Evolutionary conservation across 2,329 filamentous ascomycete genomes (phyloP).

Genomic region (Fusarium algeriense): DNA sequence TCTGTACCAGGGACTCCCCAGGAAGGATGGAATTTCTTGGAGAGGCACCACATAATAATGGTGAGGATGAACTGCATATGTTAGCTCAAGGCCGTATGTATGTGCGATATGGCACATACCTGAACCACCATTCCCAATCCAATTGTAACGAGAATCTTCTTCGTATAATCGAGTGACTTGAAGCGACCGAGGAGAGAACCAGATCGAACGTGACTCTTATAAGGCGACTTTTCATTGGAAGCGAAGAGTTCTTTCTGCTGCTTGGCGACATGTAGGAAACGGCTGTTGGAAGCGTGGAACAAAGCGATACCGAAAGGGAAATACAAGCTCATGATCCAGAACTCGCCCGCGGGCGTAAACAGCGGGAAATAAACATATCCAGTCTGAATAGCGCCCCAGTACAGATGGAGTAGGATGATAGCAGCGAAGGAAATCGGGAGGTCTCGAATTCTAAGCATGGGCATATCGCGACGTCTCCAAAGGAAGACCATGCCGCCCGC

Average conservation of each 20-base stretch:
- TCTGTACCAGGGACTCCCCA: constrained; percentile 73
- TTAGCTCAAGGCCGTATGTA: neutral
- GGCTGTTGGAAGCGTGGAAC: constrained; percentile 73
- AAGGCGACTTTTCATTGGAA: constrained; percentile 24
- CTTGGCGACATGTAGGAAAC: constrained; percentile 69
- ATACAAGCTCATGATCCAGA: constrained; percentile 76
- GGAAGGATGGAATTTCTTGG: constrained; percentile 72
- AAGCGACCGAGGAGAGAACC: constrained; percentile 53
- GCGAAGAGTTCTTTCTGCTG: constrained; percentile 61
- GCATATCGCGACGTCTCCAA: constrained; percentile 55
- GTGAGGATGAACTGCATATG: constrained; percentile 66
- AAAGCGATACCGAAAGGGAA: constrained; percentile 74
- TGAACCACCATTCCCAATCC: constrained; percentile 67
- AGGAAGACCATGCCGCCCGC: constrained; percentile 57
- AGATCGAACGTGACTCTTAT: constrained; percentile 28
- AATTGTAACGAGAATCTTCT: constrained; percentile 63
- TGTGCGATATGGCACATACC: constrained; percentile 53
- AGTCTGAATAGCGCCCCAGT: constrained; percentile 57
- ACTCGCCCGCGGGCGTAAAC: constrained; percentile 67
- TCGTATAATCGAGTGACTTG: constrained; percentile 59
- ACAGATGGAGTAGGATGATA: constrained; percentile 56
- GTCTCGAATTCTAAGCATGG: constrained; percentile 57
- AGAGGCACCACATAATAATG: constrained; percentile 71
- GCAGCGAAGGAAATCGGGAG: constrained; percentile 57
- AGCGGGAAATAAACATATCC: constrained; percentile 56